phyloP scores from a whole-genome alignment of 192 early-diverging fungal species.

The Gonapodya sp. region DNA sequence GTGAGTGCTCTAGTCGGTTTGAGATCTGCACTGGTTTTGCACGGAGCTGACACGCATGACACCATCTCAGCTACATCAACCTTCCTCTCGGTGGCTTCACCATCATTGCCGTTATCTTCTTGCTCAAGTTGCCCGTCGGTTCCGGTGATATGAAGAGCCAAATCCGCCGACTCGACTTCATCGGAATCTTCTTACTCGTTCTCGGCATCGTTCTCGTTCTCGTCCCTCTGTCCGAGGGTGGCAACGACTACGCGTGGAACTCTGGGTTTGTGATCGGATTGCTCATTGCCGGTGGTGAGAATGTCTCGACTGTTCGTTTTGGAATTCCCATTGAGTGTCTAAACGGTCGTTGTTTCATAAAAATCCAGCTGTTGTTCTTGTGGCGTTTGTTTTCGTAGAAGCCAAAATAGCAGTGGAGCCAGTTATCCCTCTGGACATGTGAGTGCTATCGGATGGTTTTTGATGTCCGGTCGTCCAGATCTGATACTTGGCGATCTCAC shows the following conservation, averaged over 20 bases:
- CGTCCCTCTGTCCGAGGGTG: constrained; percentile 54
- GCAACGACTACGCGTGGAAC: constrained; percentile 47
- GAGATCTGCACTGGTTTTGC: background rate
- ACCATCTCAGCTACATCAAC: constrained; percentile 51
- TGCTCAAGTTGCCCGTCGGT: constrained; percentile 30
- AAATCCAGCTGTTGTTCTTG: constrained; percentile 27
- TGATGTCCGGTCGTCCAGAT: constrained; percentile 45
- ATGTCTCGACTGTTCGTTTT: background rate
- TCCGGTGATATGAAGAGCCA: background rate
- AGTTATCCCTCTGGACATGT: constrained; percentile 20
- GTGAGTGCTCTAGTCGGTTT: background rate
- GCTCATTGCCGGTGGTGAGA: constrained; percentile 30
- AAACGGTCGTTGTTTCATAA: background rate
- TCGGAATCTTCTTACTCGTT: constrained; percentile 43
- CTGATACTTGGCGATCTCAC: too few species aligned
- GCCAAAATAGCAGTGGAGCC: constrained; percentile 51
- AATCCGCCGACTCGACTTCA: constrained; percentile 47
- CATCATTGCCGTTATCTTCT: constrained; percentile 39
- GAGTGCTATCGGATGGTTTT: constrained; percentile 49
- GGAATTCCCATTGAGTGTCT: background rate
- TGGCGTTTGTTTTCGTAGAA: constrained; percentile 55
- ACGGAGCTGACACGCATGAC: background rate
- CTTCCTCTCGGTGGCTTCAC: constrained; percentile 74
- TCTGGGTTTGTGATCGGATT: constrained; percentile 40
- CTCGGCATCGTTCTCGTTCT: constrained; percentile 39